phyloP scores from a whole-genome alignment of 108 stramenopile genomes.

The Fragilaria crotonensis region DNA sequence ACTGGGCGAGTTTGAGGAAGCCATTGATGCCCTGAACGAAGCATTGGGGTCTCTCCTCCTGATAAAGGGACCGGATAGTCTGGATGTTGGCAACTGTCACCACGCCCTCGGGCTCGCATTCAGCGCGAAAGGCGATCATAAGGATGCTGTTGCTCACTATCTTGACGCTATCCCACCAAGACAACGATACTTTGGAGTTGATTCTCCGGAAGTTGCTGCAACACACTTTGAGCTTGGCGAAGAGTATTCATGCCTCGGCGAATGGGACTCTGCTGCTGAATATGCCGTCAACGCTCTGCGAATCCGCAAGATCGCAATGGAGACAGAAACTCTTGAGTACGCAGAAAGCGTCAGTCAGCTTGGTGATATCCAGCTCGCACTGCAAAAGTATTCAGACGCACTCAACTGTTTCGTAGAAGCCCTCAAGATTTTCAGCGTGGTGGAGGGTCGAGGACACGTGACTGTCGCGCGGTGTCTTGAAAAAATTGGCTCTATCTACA shows the following conservation, averaged over 20 bases:
- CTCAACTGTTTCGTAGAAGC: conserved; percentile 24
- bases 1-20: conserved; percentile 18
- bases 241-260: conserved; percentile 18
- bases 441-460: neutral
- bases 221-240: conserved; percentile 27
- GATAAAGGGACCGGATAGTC: conserved; percentile 1
- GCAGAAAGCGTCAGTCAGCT: conserved; percentile 2
- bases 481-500: conserved; percentile 2
- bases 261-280: conserved; percentile 38
- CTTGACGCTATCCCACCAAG: conserved; percentile 1
- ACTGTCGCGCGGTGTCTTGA: neutral
- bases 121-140: conserved; percentile 13
- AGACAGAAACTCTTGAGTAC: conserved; percentile 36
- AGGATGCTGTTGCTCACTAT: neutral
- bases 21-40: conserved; percentile 31
- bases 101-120: conserved; percentile 28
- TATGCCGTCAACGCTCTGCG: conserved; percentile 35
- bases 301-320: conserved; percentile 34
- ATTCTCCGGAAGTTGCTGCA: conserved; percentile 31
- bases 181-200: conserved; percentile 14
- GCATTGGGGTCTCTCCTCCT: conserved; percentile 17
- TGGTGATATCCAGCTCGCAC: conserved; percentile 4
- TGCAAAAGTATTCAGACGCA: conserved; percentile 34
- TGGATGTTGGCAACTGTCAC: conserved; percentile 22
- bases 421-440: neutral